Conservation (phyloP, 768 basidiomycete genomes). For the Sistotremastrum niveocremeum region DNA sequence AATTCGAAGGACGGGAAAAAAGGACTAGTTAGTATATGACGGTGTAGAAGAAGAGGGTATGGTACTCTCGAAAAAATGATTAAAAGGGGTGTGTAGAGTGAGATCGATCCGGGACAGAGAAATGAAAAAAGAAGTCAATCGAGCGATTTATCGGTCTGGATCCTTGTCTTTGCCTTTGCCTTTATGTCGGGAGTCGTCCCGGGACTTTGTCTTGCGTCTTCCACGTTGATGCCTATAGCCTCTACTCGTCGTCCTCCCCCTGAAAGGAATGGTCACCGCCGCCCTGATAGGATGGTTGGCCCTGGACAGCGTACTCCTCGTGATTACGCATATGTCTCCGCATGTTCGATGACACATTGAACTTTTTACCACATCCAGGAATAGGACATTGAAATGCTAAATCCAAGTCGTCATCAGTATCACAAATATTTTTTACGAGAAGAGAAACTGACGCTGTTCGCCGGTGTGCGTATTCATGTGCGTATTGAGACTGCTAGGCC, state of each 20-base stretch:
- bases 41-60: neutral
- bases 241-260: constrained; percentile 2
- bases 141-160: neutral
- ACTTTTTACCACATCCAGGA: constrained; percentile 61
- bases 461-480: constrained; percentile 61
- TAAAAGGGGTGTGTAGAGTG: neutral
- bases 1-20: too few species aligned
- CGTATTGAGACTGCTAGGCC: constrained; percentile 52
- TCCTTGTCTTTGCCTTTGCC: neutral
- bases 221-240: too few species aligned
- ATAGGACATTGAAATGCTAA: constrained; percentile 63
- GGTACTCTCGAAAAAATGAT: neutral
- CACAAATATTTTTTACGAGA: neutral
- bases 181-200: neutral
- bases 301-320: constrained; percentile 6
- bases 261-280: constrained; percentile 1
- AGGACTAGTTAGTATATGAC: too few species aligned
- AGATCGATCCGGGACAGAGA: neutral
- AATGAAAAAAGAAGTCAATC: neutral
- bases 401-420: constrained; percentile 4
- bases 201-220: neutral
- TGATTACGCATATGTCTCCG: constrained; percentile 68
- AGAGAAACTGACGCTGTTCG: constrained; percentile 38
- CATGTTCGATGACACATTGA: constrained; percentile 82
- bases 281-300: constrained; percentile 17